Percentiles rank a stretch among this genome's conserved stretches.
phyloP scores from a whole-genome alignment of 192 early-diverging fungal genomes.

The Chytriomyces hyalinus region DNA sequence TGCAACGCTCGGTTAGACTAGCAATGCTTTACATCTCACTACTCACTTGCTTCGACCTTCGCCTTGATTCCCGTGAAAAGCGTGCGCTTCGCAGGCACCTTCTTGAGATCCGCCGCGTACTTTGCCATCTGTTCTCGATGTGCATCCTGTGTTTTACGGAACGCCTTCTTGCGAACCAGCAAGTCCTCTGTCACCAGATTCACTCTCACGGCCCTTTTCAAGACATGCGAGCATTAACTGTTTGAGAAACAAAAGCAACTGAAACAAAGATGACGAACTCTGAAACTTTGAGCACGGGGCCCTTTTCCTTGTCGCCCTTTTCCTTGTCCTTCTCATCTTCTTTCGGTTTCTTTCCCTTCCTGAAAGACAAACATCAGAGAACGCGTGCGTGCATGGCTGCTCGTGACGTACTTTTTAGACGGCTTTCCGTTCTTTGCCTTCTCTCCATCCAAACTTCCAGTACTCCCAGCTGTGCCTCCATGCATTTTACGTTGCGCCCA shows the following conservation, averaged over 20 bases:
- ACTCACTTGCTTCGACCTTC: neutral
- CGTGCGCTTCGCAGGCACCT: neutral
- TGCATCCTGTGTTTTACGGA: constrained; percentile 29
- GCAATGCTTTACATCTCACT: neutral
- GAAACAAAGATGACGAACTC: constrained; percentile 36
- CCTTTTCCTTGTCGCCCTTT: constrained; percentile 44
- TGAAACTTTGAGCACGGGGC: constrained; percentile 41
- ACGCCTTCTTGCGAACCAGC: constrained; percentile 42
- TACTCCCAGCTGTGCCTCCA: constrained; percentile 35
- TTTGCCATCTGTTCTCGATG: constrained; percentile 41
- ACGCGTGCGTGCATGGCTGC: too few relatives aligned
- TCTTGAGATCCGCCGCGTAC: constrained; percentile 36
- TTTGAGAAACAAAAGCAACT: neutral
- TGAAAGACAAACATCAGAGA: neutral
- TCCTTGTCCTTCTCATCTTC: constrained; percentile 39
- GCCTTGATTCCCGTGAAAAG: constrained; percentile 35
- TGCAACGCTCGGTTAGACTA: neutral
- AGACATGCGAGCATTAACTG: neutral
- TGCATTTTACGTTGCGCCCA: constrained; percentile 52
- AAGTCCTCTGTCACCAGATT: constrained; percentile 47
- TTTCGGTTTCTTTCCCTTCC: constrained; percentile 41
- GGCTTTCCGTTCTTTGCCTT: constrained; percentile 37
- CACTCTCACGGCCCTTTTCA: constrained; percentile 40
- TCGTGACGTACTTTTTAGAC: constrained; percentile 12
- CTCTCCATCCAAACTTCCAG: constrained; percentile 38